Evolutionary conservation across 345 rosid species (phyloP).

Genomic region (Zanthoxylum bungeanum): DNA sequence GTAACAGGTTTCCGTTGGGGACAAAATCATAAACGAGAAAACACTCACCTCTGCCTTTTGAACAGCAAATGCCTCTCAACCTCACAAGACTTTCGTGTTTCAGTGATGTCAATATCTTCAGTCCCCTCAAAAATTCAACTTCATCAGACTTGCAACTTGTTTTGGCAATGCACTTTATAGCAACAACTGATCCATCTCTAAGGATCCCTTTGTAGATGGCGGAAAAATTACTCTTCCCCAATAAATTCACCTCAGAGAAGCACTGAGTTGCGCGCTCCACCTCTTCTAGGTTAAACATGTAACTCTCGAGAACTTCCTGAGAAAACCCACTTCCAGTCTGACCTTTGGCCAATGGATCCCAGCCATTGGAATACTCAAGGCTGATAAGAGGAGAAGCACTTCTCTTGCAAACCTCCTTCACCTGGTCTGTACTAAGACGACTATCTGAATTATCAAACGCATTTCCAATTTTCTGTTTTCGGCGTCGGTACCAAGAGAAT

Average conservation of each 20-base stretch:
- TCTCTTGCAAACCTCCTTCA: constrained; percentile 53
- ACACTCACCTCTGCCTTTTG: constrained; percentile 91
- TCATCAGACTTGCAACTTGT: constrained; percentile 86
- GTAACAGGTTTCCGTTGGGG: constrained; percentile 76
- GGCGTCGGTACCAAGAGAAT: constrained; percentile 54
- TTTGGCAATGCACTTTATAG: constrained; percentile 72
- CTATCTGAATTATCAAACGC: constrained; percentile 52
- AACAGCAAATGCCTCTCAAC: constrained; percentile 92
- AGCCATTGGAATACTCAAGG: constrained; percentile 84
- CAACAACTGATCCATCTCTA: constrained; percentile 80
- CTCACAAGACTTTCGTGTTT: constrained; percentile 79
- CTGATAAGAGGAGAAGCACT: constrained; percentile 75
- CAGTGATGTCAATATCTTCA: constrained; percentile 63
- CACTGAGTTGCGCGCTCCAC: constrained; percentile 93
- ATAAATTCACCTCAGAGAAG: constrained; percentile 71
- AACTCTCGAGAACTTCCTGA: constrained; percentile 85
- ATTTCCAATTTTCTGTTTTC: constrained; percentile 71
- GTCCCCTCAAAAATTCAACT: constrained; percentile 72
- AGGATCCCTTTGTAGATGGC: constrained; percentile 74
- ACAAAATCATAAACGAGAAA: constrained; percentile 81
- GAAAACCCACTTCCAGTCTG: constrained; percentile 49
- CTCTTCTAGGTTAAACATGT: constrained; percentile 88
- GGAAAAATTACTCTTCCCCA: constrained; percentile 76
- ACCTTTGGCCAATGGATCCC: constrained; percentile 87
- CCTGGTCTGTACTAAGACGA: constrained; percentile 64